A percentile compares a stretch with the other conserved stretches of the same genome.
Conservation (phyloP, 257 asterid genomes). For the Nicotiana paniculata region DNA sequence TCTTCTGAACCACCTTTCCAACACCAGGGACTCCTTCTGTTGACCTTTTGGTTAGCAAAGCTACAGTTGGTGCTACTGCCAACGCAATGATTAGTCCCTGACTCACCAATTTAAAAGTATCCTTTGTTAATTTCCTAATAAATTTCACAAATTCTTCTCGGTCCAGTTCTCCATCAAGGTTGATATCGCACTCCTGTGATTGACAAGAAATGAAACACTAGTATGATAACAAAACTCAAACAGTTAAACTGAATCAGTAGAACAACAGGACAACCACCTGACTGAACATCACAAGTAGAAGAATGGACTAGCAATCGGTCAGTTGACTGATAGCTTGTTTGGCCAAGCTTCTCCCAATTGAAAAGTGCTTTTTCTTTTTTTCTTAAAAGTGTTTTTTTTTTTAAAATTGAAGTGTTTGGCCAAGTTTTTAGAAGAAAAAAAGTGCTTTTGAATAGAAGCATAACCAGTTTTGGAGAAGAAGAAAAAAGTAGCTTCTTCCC, state of each 20-base stretch:
- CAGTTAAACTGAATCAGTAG: neutral
- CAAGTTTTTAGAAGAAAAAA: no score
- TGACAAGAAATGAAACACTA: neutral
- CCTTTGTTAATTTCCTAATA: conserved; percentile 50
- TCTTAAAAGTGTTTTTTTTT: no score
- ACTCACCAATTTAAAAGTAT: conserved; percentile 55
- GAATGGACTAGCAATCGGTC: neutral
- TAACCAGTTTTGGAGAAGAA: no score
- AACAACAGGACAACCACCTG: neutral
- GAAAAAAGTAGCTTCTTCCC: no score
- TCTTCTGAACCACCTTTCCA: conserved; percentile 70
- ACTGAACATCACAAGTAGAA: neutral
- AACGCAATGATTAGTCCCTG: conserved; percentile 62
- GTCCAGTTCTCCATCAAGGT: conserved; percentile 68
- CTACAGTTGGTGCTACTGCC: conserved; percentile 78
- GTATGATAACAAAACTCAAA: neutral
- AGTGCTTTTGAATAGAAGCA: no score
- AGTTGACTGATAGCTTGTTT: neutral
- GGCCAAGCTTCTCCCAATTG: no score
- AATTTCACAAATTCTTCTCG: conserved; percentile 67
- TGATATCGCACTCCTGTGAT: conserved; percentile 64
- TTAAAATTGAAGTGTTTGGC: no score
- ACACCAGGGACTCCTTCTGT: conserved; percentile 76
- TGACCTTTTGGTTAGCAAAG: conserved; percentile 63
- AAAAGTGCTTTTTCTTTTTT: no score